Base-by-base conservation (phyloP, 768 basidiomycete genomes). In the Cystobasidium tubakii region DNA sequence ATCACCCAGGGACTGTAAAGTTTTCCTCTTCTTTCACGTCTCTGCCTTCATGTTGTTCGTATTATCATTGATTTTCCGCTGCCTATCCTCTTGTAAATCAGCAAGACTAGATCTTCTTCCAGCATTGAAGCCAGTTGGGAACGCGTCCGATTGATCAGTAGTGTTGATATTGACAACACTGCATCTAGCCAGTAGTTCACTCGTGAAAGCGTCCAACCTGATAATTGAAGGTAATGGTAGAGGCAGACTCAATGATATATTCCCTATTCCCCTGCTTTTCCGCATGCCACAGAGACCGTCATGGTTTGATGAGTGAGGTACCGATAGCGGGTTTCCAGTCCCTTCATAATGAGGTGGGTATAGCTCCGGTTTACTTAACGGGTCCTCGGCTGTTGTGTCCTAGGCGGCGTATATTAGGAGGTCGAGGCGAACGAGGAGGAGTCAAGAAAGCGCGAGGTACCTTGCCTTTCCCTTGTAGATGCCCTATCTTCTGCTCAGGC, bases 171-270 rank as follows among this genome's bases (percentile, higher is more conserved):
- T 17, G 13, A 29, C 33, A 27, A 9, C 57, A 21, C 15, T 34
- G 23, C 57, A 60, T 60, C 57, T 27, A 6, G 57, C 57, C 29
- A 29, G 15, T 27, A 60, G 21, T 29, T 60, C 57, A 15, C 33
- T 60, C 29, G 25, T 60, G 13, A 60, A 34, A 13, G 27, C 27
- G 29, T 60, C 17, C 27, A 27, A 29, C 15, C 27, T 27, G 9
- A 60, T 60, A 60, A 25, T 9, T 34, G 57, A 60, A 7, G 57
- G 25, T 60, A 60, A 34, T 6, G 57, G 57, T 60, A 60, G 27
- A 60, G 57, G 29, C n/a, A 50, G n/a, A 21, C 46, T 50, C 46
- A 50, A 21, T 50, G 57, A 60, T 7, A 60, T 60, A 25, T 60
- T 29, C 15, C 17, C 25, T 31, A 34, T 25, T 34, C 17, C 33